Evolutionary conservation across 768 basidiomycete genomes (phyloP).

Genomic region (Leccinum broughii): DNA sequence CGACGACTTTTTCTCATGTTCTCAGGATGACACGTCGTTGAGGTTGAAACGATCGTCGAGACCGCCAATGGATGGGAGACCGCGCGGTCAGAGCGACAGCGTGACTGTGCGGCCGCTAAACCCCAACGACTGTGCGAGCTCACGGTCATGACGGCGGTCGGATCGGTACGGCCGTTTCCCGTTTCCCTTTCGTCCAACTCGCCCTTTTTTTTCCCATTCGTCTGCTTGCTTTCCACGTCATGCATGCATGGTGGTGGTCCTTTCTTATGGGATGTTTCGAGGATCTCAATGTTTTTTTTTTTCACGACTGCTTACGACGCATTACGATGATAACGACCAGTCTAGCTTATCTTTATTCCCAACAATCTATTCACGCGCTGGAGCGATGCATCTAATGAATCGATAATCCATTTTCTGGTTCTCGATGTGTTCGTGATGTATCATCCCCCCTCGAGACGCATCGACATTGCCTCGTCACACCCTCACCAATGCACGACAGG

Average conservation of each 20-base stretch:
- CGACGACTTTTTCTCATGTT: conserved; percentile 67
- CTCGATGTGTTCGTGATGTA: neutral
- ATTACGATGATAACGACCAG: conserved; percentile 15
- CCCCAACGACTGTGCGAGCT: neutral
- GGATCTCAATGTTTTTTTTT: neutral
- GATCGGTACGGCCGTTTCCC: neutral
- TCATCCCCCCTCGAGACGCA: neutral
- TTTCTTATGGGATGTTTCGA: neutral
- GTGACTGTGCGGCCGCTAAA: conserved; percentile 24
- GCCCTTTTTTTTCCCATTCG: neutral
- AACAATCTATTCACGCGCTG: conserved; percentile 5
- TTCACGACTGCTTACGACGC: conserved; percentile 7
- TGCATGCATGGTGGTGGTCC: neutral
- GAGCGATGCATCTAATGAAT: conserved; percentile 4
- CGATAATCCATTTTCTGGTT: neutral
- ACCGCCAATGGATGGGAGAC: conserved; percentile 35
- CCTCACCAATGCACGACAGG: neutral
- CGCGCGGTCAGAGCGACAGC: conserved; percentile 56
- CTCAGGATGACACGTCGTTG: conserved; percentile 57
- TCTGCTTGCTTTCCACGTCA: neutral
- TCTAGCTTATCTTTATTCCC: conserved; percentile 13
- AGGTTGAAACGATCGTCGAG: conserved; percentile 37
- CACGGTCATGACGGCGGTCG: conserved; percentile 9
- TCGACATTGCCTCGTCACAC: no score
- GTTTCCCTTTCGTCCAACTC: neutral